phyloP scores from a whole-genome alignment of 768 basidiomycete genomes.

The Porpolomopsis calyptriformis region DNA sequence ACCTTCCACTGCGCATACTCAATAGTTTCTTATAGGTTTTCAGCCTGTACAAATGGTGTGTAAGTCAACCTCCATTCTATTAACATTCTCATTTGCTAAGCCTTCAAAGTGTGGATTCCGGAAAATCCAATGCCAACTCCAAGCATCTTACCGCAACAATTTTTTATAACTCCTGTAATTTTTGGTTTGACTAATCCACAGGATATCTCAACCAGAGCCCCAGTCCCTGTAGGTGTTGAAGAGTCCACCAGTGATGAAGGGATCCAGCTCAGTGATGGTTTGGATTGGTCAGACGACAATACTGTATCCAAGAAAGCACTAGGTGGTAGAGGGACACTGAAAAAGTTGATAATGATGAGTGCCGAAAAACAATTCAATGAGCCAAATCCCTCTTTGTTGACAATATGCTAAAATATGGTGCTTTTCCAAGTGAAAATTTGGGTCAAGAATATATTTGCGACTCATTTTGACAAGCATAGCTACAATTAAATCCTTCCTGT shows the following conservation, averaged over 20 bases:
- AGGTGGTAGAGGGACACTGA: neutral
- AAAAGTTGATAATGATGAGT: neutral
- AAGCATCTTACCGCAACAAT: neutral
- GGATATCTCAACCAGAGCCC: too few species aligned
- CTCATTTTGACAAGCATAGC: neutral
- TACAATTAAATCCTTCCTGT: neutral
- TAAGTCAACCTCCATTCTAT: neutral
- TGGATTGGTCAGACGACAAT: neutral
- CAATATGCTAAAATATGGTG: neutral
- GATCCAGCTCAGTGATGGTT: neutral
- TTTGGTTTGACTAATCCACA: neutral
- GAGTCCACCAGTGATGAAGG: neutral
- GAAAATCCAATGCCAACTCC: neutral
- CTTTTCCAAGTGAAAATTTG: neutral
- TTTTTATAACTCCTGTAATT: neutral
- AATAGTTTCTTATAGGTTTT: neutral
- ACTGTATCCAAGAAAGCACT: neutral
- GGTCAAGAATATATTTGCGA: neutral
- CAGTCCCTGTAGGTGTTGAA: neutral
- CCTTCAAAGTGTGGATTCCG: neutral
- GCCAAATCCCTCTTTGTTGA: neutral
- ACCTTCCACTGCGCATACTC: neutral
- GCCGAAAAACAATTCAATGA: neutral
- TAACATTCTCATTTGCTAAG: too few species aligned
- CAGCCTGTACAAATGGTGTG: neutral